phyloP scores from a whole-genome alignment of 2,329 filamentous ascomycete species.

The Hyphodiscus sp. region DNA sequence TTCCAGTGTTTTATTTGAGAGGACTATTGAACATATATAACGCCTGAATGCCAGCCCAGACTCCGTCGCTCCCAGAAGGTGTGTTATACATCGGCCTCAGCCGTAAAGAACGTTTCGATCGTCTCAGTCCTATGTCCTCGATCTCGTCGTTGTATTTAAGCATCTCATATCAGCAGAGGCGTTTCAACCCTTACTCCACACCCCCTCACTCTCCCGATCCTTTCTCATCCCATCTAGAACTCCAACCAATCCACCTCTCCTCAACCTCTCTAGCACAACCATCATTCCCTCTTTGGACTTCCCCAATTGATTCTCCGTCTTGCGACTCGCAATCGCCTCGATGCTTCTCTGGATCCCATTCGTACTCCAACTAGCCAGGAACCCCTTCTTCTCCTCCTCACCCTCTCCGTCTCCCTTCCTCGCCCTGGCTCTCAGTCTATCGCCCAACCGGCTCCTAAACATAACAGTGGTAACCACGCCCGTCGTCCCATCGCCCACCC shows the following conservation, averaged over 20 bases:
- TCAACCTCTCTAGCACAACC: slow-evolving; percentile 67
- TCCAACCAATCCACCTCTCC: slow-evolving; percentile 58
- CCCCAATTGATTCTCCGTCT: slow-evolving; percentile 69
- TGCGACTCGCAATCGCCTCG: slow-evolving; percentile 69
- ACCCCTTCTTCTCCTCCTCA: slow-evolving; percentile 43
- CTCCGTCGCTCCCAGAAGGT: not conserved
- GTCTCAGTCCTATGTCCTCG: not conserved
- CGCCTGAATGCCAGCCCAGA: not conserved
- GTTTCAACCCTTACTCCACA: slow-evolving; percentile 11
- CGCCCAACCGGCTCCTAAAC: slow-evolving; percentile 65
- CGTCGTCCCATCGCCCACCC: slow-evolving; percentile 38
- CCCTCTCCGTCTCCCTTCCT: slow-evolving; percentile 33
- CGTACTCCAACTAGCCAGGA: slow-evolving; percentile 55
- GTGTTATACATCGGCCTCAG: not conserved
- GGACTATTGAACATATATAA: not conserved
- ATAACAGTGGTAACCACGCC: slow-evolving; percentile 69
- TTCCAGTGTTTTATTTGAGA: not conserved
- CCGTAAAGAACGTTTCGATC: not conserved
- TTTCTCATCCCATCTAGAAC: slow-evolving; percentile 66
- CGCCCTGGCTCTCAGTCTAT: slow-evolving; percentile 41
- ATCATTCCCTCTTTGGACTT: slow-evolving; percentile 82
- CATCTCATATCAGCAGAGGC: not conserved
- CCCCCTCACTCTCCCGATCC: slow-evolving; percentile 37
- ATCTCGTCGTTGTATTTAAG: not conserved
- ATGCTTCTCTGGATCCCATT: slow-evolving; percentile 72